Conservation (phyloP, 805 yeast genomes). For the Priceomyces castillae region DNA sequence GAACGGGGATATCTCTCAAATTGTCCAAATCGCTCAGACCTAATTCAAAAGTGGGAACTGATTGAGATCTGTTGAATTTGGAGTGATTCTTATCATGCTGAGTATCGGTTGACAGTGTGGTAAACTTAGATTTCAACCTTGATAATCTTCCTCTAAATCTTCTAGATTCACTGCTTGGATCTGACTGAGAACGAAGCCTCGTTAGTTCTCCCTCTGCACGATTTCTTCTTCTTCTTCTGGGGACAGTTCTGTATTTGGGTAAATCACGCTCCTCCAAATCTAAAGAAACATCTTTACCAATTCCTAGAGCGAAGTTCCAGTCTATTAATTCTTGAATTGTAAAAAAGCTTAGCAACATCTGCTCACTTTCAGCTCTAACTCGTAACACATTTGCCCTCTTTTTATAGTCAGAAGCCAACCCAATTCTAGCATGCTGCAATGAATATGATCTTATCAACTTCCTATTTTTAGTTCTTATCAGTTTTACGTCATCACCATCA, state of each 20-base stretch:
- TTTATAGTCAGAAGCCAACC: constrained; percentile 81
- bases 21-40: background rate
- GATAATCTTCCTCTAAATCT: constrained; percentile 19
- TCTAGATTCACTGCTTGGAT: constrained; percentile 14
- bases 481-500: background rate
- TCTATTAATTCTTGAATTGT: constrained; percentile 64
- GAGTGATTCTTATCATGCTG: background rate
- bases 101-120: constrained; percentile 1
- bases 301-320: constrained; percentile 72
- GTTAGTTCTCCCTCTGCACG: constrained; percentile 1
- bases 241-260: constrained; percentile 79
- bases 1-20: background rate
- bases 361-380: constrained; percentile 79
- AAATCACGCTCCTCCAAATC: constrained; percentile 69
- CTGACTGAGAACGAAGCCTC: constrained; percentile 9
- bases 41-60: constrained; percentile 8
- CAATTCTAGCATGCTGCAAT: constrained; percentile 78
- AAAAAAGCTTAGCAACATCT: constrained; percentile 65
- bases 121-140: constrained; percentile 21
- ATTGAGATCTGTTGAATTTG: constrained; percentile 6
- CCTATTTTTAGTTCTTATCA: constrained; percentile 10
- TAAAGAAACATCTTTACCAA: constrained; percentile 76
- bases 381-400: constrained; percentile 69
- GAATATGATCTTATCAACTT: constrained; percentile 64
- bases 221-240: constrained; percentile 61